Evolutionary conservation across 345 rosid genomes (phyloP).

Genomic region (Sonneratia caseolaris): DNA sequence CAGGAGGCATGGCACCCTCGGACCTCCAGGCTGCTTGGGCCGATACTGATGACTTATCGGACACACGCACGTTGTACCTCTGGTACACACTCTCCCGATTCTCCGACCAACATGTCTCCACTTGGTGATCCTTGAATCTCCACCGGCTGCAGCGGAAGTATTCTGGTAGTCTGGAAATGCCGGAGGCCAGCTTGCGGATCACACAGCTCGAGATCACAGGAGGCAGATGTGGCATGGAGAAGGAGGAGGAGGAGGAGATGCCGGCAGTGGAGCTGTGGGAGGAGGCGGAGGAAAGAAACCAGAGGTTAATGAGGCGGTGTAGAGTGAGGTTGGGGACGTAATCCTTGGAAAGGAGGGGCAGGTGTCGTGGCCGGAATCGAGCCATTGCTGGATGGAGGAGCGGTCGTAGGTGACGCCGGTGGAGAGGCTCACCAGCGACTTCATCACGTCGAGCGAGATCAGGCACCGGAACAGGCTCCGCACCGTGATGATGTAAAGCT

Average conservation of each 20-base stretch:
- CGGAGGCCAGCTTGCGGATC: slow-evolving; percentile 2
- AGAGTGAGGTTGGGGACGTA: slow-evolving; percentile 37
- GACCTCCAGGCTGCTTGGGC: slow-evolving; percentile 43
- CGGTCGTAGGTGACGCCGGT: slow-evolving; percentile 59
- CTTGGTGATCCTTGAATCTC: slow-evolving; percentile 93
- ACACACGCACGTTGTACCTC: slow-evolving; percentile 63
- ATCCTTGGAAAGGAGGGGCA: slow-evolving; percentile 30
- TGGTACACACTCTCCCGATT: slow-evolving; percentile 89
- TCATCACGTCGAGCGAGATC: slow-evolving; percentile 46
- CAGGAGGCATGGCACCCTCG: slow-evolving; percentile 42
- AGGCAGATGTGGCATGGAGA: not conserved
- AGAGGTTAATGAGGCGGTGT: slow-evolving; percentile 38
- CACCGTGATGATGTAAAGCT: slow-evolving; percentile 33
- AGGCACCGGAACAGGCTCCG: slow-evolving; percentile 47
- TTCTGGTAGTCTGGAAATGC: not conserved
- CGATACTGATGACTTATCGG: slow-evolving; percentile 56
- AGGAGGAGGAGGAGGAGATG: not conserved
- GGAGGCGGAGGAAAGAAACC: slow-evolving; percentile 15
- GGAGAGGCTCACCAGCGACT: slow-evolving; percentile 46
- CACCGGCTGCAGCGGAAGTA: slow-evolving; percentile 49
- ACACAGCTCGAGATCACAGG: not conserved
- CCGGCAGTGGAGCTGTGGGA: not conserved
- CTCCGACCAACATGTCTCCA: slow-evolving; percentile 96
- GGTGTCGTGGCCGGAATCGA: slow-evolving; percentile 43
- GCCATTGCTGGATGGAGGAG: slow-evolving; percentile 42